A percentile compares a stretch with the other conserved stretches of the same genome.
phyloP scores from a whole-genome alignment of 176 grass and related monocot species.

The Dactylis glomerata region DNA sequence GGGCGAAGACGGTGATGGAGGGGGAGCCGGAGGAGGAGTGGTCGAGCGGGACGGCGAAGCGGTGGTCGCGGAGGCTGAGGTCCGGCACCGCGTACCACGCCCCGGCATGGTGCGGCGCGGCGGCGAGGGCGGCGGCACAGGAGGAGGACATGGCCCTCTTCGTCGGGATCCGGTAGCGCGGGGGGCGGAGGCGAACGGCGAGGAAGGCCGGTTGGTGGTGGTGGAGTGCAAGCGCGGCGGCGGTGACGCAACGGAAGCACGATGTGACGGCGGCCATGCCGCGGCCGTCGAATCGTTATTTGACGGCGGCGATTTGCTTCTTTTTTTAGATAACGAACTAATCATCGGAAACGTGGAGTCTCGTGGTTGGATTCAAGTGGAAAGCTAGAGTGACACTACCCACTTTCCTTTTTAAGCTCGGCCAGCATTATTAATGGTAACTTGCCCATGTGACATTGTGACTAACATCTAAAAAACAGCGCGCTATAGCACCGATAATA shows the following conservation, averaged over 20 bases:
- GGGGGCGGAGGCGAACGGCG: slow-evolving; percentile 9
- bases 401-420: neutral
- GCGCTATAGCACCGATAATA: too few relatives aligned
- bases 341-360: neutral
- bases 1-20: slow-evolving; percentile 77
- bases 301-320: neutral
- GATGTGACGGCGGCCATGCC: slow-evolving; percentile 22
- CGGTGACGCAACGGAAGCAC: neutral
- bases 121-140: neutral
- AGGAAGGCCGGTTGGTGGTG: neutral
- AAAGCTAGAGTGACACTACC: neutral
- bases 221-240: neutral
- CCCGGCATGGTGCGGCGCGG: slow-evolving; percentile 41
- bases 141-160: slow-evolving; percentile 51
- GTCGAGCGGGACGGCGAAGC: slow-evolving; percentile 82
- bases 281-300: neutral
- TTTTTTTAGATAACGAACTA: neutral
- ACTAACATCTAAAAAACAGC: too few relatives aligned
- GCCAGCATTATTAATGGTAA: too few relatives aligned
- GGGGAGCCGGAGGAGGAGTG: slow-evolving; percentile 39
- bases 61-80: slow-evolving; percentile 85
- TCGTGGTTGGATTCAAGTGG: neutral
- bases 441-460: too few relatives aligned
- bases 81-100: slow-evolving; percentile 69
- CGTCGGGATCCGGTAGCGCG: slow-evolving; percentile 10